These are phyloP conservation scores for Stevia rebaudiana DNA, from an alignment of 140 eudicot genomes.

Conservation along the genomic window DNA sequence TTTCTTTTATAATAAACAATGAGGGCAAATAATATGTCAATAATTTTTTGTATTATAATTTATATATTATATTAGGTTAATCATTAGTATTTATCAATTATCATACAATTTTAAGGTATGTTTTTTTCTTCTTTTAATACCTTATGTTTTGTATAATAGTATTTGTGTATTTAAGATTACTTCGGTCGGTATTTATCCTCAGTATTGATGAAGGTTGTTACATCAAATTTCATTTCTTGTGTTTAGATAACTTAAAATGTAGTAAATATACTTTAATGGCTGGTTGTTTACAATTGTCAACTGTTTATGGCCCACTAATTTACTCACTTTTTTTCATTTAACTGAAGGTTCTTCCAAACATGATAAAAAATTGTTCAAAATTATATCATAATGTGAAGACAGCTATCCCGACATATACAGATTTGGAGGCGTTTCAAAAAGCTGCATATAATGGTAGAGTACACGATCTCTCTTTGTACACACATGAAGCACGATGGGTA, in stretches of 20 bases:
- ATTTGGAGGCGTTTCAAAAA: constrained; percentile 55
- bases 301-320: constrained; percentile 1
- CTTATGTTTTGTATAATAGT: neutral
- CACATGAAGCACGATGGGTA: constrained; percentile 80
- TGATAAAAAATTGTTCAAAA: constrained; percentile 52
- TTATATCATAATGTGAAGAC: constrained; percentile 67
- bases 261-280: neutral
- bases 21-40: neutral
- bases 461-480: constrained; percentile 55
- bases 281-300: constrained; percentile 6
- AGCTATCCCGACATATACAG: constrained; percentile 51
- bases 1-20: neutral
- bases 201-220: no score
- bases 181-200: no score
- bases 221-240: neutral
- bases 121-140: no score
- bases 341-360: constrained; percentile 64
- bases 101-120: neutral
- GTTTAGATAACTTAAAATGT: neutral
- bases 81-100: neutral
- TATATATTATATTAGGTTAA: neutral
- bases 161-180: no score
- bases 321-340: constrained; percentile 8
- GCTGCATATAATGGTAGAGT: constrained; percentile 50
- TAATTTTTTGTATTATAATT: neutral